phyloP scores from a whole-genome alignment of 2,329 filamentous ascomycete species.

The Penicillium aurantiogriseum region DNA sequence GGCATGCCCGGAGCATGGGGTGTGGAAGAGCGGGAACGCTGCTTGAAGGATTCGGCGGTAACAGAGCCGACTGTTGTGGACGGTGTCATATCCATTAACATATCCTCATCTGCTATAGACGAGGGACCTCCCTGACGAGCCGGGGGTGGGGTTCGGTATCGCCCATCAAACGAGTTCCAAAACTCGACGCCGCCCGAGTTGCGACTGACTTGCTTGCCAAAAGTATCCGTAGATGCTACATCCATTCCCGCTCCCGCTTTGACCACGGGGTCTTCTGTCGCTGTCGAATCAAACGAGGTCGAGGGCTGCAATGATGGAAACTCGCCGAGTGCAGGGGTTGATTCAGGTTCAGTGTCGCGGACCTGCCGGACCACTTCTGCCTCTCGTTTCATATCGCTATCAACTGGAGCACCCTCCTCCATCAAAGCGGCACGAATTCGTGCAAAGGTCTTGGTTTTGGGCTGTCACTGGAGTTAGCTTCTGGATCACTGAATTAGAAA shows the following conservation, averaged over 20 bases:
- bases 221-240: constrained; percentile 62
- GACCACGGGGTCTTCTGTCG: constrained; percentile 19
- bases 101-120: constrained; percentile 45
- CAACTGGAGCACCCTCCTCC: constrained; percentile 83
- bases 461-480: constrained; percentile 51
- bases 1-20: constrained; percentile 44
- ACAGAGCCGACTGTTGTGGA: constrained; percentile 31
- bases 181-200: constrained; percentile 71
- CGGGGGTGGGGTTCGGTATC: constrained; percentile 63
- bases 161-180: constrained; percentile 77
- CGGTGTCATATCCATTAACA: constrained; percentile 42
- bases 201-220: constrained; percentile 70
- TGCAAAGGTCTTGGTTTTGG: constrained; percentile 94
- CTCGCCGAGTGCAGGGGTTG: constrained; percentile 38
- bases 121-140: constrained; percentile 57
- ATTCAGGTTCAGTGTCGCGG: constrained; percentile 75
- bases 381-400: constrained; percentile 84
- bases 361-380: constrained; percentile 95
- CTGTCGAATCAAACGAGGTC: constrained; percentile 9
- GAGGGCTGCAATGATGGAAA: constrained; percentile 53
- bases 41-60: constrained; percentile 31
- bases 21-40: constrained; percentile 42
- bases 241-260: constrained; percentile 35
- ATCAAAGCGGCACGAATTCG: constrained; percentile 84
- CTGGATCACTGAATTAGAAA: background rate